Base-by-base conservation (phyloP, 2,329 filamentous ascomycete genomes). In the Chaetothyriales sp. region DNA sequence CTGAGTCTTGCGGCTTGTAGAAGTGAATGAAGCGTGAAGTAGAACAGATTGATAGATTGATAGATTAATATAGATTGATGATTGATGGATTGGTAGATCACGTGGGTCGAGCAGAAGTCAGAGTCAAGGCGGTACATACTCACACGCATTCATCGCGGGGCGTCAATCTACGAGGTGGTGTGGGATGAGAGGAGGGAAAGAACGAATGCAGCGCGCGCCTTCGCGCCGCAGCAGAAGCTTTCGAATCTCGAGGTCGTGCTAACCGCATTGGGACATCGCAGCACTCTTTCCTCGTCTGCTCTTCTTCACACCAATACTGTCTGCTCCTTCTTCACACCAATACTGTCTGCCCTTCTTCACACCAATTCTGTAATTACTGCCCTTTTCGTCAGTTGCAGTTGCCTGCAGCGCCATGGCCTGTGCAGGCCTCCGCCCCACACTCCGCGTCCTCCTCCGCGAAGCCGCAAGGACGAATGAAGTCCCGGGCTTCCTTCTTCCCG, bases 401-500 rank as follows among this genome's bases (percentile, higher is more conserved):
- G 9, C 43, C 37, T 28, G 33, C 29, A 20, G 61, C 64, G 70
- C 61, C 60, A 87, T 88, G 82, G 75, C 87, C 64, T 77, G 77
- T 60, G 77, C 79, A 58, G 75, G 78, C 62, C 74, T 81, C 66
- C 76, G 77, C 63, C 77, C 76, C 68, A 76, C 74, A 59, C 69
- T 84, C 58, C 75, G 77, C 62, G 75, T 76, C 69, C 75, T 78
- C 56, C 65, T 80, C 47, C 62, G 68, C 37, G 67, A 72, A 53
- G 70, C 76, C 44, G 54, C 67, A 19, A 67, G 71, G 20, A 68
- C 73, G 51, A 69, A 73, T 53, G 75, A 75, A n/a, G 71, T 89
- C 46, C 85, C 85, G 28, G 69, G 77, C 22, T 89, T 89, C 66
- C 81, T 90, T 47, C 72, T 86, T 13, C 85, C 86, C 10, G 81